Evolutionary conservation across 441 rosid species (phyloP), one percentile per base, ranked within the genome.

Genomic region (Gossypium schwendimanii): DNA sequence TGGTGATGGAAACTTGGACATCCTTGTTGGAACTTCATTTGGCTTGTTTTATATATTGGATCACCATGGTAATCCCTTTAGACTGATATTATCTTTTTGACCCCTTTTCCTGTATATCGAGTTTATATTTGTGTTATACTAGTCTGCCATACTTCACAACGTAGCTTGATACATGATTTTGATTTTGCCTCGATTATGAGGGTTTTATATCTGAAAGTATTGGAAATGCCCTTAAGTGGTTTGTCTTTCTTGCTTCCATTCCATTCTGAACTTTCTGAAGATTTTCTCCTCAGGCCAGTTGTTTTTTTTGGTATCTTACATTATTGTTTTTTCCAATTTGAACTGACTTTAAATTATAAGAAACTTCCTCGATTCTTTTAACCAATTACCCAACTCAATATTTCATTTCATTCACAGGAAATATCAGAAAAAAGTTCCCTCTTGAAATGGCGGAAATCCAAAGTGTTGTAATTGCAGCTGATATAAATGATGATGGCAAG

Each of bases 381-480:
- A 70, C 71, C 54, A 74, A 14, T 49, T 67, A 75, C 59, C 4
- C 36, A 41, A 44, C 28, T 60, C 28, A 80, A 44, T 67, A 69
- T 11, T 76, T 69, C 31, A 23, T 39, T 64, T 70, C 21, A 52
- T 78, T 65, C 85, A 96, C 85, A 96, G 99, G 99, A 58, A 83
- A 87, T 61, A 62, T 89, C 71, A 87, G 98, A 82, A 84, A 89
- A 80, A 91, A 88, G 2, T 96, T 96, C 77, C 98, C 99, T 63
- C 96, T 93, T 69, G 96, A 92, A 87, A 92, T 96, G 99, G 98
- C 98, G 31, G 99, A 96, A 87, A 93, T 96, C 75, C 98, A 93
- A 85, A 98, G 97, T 36, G 83, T 93, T 31, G 98, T 92, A 24
- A 92, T 91, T 83, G 98, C 98, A 41, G 98, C 98, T 65, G 99